A percentile compares a stretch with the other conserved stretches of the same genome.
Conservation (phyloP, 108 stramenopile genomes). For the Cyclotella distinguenda region DNA sequence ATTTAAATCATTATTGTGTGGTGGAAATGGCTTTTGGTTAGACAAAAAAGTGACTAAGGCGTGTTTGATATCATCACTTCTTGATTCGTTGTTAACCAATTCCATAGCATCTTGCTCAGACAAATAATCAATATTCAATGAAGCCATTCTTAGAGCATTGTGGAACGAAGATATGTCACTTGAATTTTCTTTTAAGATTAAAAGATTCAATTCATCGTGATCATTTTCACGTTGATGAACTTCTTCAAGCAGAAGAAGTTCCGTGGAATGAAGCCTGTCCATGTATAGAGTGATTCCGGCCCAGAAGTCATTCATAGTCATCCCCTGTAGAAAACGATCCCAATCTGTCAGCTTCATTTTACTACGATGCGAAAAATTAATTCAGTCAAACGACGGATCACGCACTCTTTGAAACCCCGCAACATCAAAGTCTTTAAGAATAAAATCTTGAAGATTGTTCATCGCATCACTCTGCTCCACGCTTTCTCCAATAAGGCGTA, state of each 20-base stretch:
- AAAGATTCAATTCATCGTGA: slow-evolving; percentile 17
- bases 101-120: too few species aligned
- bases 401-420: slow-evolving; percentile 30
- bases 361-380: slow-evolving; percentile 25
- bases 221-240: slow-evolving; percentile 22
- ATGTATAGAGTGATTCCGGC: slow-evolving; percentile 63
- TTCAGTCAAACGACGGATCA: slow-evolving; percentile 27
- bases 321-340: slow-evolving; percentile 36
- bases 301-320: slow-evolving; percentile 62
- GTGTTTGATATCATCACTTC: too few species aligned
- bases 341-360: slow-evolving; percentile 21
- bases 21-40: too few species aligned
- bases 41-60: too few species aligned
- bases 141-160: too few species aligned
- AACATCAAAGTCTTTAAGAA: slow-evolving; percentile 31
- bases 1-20: background rate
- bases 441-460: slow-evolving; percentile 38
- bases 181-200: slow-evolving; percentile 7
- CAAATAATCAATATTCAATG: too few species aligned
- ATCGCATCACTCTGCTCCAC: slow-evolving; percentile 36
- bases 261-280: slow-evolving; percentile 66
- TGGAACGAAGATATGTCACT: too few species aligned
- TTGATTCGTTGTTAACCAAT: too few species aligned
- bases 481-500: slow-evolving; percentile 36
- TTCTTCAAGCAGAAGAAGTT: slow-evolving; percentile 69